phyloP scores from a whole-genome alignment of 179 eudicot genomes.

The Vitellaria paradoxa region DNA sequence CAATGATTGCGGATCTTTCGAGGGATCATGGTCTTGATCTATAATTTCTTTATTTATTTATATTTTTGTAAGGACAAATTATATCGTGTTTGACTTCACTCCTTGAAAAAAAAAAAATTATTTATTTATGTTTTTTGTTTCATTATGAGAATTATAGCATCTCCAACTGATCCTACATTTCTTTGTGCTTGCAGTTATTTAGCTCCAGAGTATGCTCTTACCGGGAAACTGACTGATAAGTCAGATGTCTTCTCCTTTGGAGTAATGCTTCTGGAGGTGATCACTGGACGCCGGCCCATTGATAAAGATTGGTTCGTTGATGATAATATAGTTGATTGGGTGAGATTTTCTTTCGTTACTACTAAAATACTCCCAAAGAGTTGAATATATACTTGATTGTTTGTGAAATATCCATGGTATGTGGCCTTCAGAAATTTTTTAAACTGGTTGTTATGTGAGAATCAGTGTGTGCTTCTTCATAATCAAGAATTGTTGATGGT shows the following conservation, averaged over 20 bases:
- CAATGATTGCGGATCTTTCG: constrained; percentile 5
- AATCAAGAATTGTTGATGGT: no score
- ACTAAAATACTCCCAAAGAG: neutral
- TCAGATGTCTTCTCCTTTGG: constrained; percentile 89
- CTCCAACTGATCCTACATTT: neutral
- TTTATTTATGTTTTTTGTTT: neutral
- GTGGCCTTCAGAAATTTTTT: neutral
- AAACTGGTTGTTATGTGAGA: no score
- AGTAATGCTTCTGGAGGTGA: constrained; percentile 76
- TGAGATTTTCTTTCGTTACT: constrained; percentile 28
- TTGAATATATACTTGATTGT: neutral
- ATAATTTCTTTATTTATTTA: neutral
- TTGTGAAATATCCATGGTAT: neutral
- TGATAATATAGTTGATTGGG: constrained; percentile 92
- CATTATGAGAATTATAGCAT: neutral
- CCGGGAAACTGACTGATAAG: constrained; percentile 82
- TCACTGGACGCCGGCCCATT: constrained; percentile 83
- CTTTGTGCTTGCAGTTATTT: constrained; percentile 55
- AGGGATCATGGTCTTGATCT: neutral
- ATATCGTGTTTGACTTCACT: no score
- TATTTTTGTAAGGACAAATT: no score
- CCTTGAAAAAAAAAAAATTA: no score
- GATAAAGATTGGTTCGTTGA: constrained; percentile 71
- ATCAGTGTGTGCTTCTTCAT: no score
- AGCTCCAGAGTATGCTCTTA: constrained; percentile 87